Evolutionary conservation across 2,329 filamentous ascomycete genomes (phyloP), one percentile per base, ranked within the genome.

Genomic region (Penicillium paneum): DNA sequence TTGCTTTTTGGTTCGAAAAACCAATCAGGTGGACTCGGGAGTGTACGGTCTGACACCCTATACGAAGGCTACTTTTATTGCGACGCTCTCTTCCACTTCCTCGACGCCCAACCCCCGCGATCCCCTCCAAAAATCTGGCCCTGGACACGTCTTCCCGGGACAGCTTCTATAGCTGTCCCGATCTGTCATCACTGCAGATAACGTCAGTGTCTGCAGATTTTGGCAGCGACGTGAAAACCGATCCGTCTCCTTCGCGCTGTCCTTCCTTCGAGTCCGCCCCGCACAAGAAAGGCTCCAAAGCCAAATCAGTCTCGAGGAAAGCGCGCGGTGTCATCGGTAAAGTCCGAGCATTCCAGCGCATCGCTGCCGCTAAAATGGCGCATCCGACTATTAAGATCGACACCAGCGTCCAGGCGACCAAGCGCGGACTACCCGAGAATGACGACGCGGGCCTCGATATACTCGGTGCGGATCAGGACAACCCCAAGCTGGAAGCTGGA

Each of bases 161-260:
- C 71, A 72, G 71, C 72, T 74, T 68, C 58, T 63, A 70, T 63
- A 74, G 74, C 72, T 76, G 73, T 71, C 72, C 72, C 64, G 72
- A 75, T 67, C 67, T 75, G 60, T 73, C 71, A 40, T 65, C 68
- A 53, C 64, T 74, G 60, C 69, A 68, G 60, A 70, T 69, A 63
- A 62, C 66, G 54, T 59, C 64, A 26, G 49, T 63, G 49, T 49
- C 59, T 49, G 57, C 44, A 60, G 64, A 64, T 61, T 57, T 61
- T 61, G 55, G 61, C 48, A 53, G 58, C 59, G 62, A 67, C 50
- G 43, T 63, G 52, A 63, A 59, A 49, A 71, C 69, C 43, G 66
- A 65, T 48, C 61, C 60, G 26, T 70, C 67, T 54, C 69, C 66
- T 46, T 66, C 70, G 19, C 67, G 67, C 17, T 71, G 70, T 12